Evolutionary conservation across 2,329 filamentous ascomycete genomes (phyloP).

Genomic region (Xylariales sp.): DNA sequence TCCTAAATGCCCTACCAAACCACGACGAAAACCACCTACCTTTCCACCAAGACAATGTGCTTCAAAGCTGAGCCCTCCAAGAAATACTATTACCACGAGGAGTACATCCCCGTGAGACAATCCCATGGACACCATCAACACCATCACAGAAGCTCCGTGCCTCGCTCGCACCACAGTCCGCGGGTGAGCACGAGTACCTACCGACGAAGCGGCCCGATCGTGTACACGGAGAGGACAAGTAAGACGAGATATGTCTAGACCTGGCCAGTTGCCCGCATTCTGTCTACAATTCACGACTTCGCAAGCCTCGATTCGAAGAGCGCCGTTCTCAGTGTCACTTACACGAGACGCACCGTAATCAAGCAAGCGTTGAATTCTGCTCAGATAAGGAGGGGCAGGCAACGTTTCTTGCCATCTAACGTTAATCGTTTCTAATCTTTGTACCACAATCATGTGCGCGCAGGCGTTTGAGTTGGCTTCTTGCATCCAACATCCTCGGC

Average conservation of each 20-base stretch:
- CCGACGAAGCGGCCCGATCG: conserved; percentile 28
- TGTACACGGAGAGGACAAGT: conserved; percentile 35
- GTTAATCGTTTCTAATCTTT: too few species aligned
- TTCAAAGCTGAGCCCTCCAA: conserved; percentile 39
- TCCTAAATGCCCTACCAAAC: conserved; percentile 14
- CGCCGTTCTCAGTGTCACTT: too few species aligned
- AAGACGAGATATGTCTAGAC: conserved; percentile 26
- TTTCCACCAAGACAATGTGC: conserved; percentile 37
- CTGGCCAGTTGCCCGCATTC: not conserved
- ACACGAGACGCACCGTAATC: too few species aligned
- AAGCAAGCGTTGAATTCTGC: too few species aligned
- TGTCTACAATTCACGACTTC: conserved; percentile 1
- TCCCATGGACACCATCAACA: conserved; percentile 21
- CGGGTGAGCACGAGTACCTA: conserved; percentile 35
- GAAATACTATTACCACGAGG: conserved; percentile 53
- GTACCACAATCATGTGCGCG: not conserved
- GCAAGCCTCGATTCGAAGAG: not conserved
- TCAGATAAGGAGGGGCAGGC: too few species aligned
- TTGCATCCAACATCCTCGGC: not conserved
- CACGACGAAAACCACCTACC: conserved; percentile 12
- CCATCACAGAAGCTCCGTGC: conserved; percentile 11
- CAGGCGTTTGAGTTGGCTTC: not conserved
- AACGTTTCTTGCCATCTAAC: too few species aligned
- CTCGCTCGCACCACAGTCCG: conserved; percentile 30
- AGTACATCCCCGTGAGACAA: conserved; percentile 43